Conservation (phyloP, 495 filamentous ascomycete species). For the Copromyces sp. region DNA sequence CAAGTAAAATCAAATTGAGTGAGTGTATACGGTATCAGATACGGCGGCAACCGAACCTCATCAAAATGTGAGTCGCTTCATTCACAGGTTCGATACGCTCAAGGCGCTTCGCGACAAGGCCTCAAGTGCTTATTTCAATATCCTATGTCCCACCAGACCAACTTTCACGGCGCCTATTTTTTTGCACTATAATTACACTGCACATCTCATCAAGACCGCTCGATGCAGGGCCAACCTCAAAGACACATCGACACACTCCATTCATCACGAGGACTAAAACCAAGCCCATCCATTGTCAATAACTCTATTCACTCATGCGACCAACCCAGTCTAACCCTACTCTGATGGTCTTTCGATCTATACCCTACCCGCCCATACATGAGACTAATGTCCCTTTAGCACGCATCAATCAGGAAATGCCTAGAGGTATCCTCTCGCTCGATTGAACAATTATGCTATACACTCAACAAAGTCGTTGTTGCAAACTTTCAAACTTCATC, state of each 20-base stretch:
- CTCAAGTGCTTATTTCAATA: neutral
- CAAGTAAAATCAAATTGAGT: too few relatives aligned
- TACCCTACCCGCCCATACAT: neutral
- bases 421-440: neutral
- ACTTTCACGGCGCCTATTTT: neutral
- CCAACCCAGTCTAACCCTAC: neutral
- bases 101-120: neutral
- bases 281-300: neutral
- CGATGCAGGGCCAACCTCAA: neutral
- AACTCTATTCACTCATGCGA: neutral
- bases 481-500: neutral
- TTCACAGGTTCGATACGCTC: neutral
- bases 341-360: neutral
- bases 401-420: neutral
- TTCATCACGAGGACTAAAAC: neutral
- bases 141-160: neutral
- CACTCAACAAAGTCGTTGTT: neutral
- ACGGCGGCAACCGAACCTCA: neutral
- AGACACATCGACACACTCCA: neutral
- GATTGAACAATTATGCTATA: neutral
- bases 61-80: neutral
- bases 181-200: neutral
- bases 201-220: neutral
- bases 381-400: neutral
- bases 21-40: too few relatives aligned